Base-by-base conservation (phyloP, 495 filamentous ascomycete genomes). In the Margaritispora aquatica region DNA sequence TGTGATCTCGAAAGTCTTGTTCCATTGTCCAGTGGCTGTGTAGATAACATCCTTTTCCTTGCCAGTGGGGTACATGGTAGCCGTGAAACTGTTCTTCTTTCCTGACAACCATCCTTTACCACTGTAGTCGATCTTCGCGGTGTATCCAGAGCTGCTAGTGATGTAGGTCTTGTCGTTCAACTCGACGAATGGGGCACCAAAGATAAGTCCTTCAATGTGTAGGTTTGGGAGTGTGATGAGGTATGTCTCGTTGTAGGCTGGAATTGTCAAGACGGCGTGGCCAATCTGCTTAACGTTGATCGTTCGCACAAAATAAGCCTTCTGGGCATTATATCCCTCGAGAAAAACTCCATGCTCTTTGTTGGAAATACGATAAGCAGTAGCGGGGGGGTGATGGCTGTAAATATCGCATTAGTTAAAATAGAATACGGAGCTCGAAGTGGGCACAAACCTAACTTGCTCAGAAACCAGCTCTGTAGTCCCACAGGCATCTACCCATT, bases 261-360 rank as follows among this genome's bases (percentile, higher is more conserved):
- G 88, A 49, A 96, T 74, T 20, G 88, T 84, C 61, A 90, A 82
- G 19, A 95, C 74, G 22, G 94, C 93, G 66, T 99, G 95, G 51
- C 94, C 94, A 71, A 99, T 88, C 78, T 99, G 94, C 76, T 94
- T 96, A 68, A 99, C 87, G 64, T 92, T 85, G 73, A 99, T 99
- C 21, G 93, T 96, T 48, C 88, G 85, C 26, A 89, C 88, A 70
- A 97, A 96, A 15, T 88, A 92, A 7, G 94, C 94, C 70, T 97
- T 97, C 70, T 97, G 95, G 20, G 89, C 95, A 68, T 97, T 97
- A 75, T 97, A 99, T 59, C 94, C 94, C 80, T 97, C 84, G 3
- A 99, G 79, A 74, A 87, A 85, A 27, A 99, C 83, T 24, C 90
- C 89, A 58, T 92, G 83, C 59, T 92, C 82, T 21, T 86, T 73